phyloP scores from a whole-genome alignment of 169 alveolate species.

The Cryptosporidium ubiquitum region DNA sequence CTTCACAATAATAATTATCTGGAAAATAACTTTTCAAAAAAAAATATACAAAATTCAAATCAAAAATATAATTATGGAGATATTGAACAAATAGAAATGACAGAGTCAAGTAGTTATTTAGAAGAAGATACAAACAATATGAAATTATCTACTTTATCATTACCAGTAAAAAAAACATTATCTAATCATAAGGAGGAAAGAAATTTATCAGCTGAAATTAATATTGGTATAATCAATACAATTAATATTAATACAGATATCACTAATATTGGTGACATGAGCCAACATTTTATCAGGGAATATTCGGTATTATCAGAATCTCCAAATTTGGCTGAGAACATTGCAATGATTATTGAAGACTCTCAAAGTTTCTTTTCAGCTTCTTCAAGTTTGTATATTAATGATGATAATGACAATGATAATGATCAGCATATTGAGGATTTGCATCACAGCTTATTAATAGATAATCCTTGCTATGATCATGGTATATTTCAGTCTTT shows the following conservation, averaged over 20 bases:
- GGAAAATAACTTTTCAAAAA: neutral
- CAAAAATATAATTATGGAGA: neutral
- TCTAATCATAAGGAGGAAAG: neutral
- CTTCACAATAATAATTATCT: neutral
- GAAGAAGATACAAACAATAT: neutral
- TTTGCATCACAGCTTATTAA: neutral
- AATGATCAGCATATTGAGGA: neutral
- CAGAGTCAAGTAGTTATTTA: neutral
- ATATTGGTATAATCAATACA: constrained; percentile 37
- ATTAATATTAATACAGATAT: constrained; percentile 63
- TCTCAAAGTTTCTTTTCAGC: constrained; percentile 28
- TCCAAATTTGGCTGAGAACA: constrained; percentile 10
- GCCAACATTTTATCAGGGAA: constrained; percentile 56
- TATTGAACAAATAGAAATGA: constrained; percentile 6
- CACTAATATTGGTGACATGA: constrained; percentile 38
- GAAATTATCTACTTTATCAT: too few species aligned
- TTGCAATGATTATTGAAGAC: constrained; percentile 3
- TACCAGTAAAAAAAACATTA: neutral
- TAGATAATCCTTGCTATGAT: constrained; percentile 37
- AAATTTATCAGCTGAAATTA: constrained; percentile 5
- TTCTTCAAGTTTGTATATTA: constrained; percentile 1
- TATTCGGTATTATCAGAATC: constrained; percentile 47
- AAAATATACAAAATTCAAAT: neutral
- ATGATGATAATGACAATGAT: neutral
- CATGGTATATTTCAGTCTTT: constrained; percentile 36